These are phyloP conservation scores for Scheffersomyces illinoinensis DNA, from an alignment of 1,139 yeast species.

Conservation along the genomic window DNA sequence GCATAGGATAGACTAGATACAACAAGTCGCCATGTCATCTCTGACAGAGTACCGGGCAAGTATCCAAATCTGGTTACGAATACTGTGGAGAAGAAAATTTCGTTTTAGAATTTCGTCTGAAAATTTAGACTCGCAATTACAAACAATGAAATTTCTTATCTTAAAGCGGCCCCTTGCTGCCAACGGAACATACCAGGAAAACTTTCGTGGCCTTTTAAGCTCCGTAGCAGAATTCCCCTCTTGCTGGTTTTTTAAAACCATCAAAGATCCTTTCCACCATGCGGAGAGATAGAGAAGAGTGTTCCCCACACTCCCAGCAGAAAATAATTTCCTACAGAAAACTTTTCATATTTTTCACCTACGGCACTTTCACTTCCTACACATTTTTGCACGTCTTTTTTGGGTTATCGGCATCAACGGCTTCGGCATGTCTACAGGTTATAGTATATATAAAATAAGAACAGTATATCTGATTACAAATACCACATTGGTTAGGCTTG, in stretches of 20 bases:
- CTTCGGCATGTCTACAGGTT: not conserved
- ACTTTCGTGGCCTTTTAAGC: not conserved
- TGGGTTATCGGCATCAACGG: not conserved
- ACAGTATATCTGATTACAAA: not conserved
- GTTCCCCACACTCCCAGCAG: not conserved
- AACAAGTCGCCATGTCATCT: not conserved
- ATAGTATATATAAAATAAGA: not conserved
- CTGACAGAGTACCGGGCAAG: not conserved
- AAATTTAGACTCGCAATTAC: not conserved
- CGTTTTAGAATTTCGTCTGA: too few species aligned
- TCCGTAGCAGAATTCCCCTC: not conserved
- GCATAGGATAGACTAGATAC: not conserved
- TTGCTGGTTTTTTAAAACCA: not conserved
- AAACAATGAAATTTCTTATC: not conserved
- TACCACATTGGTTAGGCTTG: not conserved
- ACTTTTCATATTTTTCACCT: not conserved
- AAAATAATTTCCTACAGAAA: not conserved
- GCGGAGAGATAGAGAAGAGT: not conserved
- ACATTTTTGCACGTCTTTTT: not conserved
- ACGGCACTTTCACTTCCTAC: not conserved
- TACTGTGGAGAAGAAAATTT: not conserved
- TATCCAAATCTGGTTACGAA: not conserved
- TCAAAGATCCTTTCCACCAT: not conserved
- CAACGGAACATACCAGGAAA: not conserved
- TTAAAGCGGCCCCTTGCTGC: not conserved